These are phyloP conservation scores for Lactarius indigo DNA, from an alignment of 768 basidiomycete species.

Conservation along the genomic window DNA sequence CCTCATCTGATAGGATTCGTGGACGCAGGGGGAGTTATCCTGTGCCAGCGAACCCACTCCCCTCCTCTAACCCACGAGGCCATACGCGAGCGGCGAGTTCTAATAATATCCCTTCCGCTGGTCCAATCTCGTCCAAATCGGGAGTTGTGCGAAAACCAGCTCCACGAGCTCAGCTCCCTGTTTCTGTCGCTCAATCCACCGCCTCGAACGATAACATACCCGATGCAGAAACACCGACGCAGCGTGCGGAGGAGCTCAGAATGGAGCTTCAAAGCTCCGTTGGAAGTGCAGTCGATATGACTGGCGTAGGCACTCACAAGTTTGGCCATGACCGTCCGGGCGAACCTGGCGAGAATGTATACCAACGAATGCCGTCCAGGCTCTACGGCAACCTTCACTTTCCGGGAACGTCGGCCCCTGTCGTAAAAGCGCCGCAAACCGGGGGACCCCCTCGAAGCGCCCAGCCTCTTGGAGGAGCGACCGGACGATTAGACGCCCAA, in stretches of 20 bases:
- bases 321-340: conserved; percentile 21
- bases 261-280: conserved; percentile 50
- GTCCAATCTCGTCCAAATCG: conserved; percentile 31
- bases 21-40: conserved; percentile 17
- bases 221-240: conserved; percentile 1
- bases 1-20: conserved; percentile 11
- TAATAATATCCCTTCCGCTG: conserved; percentile 23
- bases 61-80: not conserved
- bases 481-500: not conserved
- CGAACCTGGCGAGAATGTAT: conserved; percentile 27
- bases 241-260: conserved; percentile 26
- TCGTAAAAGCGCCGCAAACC: conserved; percentile 5
- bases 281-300: conserved; percentile 55
- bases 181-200: conserved; percentile 41
- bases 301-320: conserved; percentile 51
- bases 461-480: not conserved
- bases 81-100: conserved; percentile 19
- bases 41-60: conserved; percentile 1
- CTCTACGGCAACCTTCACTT: conserved; percentile 16
- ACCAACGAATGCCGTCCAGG: conserved; percentile 18
- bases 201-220: conserved; percentile 31
- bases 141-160: conserved; percentile 56
- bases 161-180: conserved; percentile 59
- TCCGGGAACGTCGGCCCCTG: conserved; percentile 15
- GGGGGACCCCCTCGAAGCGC: not conserved